Evolutionary conservation across 306 rosid species (phyloP).

Genomic region (Boehmeria nivea): DNA sequence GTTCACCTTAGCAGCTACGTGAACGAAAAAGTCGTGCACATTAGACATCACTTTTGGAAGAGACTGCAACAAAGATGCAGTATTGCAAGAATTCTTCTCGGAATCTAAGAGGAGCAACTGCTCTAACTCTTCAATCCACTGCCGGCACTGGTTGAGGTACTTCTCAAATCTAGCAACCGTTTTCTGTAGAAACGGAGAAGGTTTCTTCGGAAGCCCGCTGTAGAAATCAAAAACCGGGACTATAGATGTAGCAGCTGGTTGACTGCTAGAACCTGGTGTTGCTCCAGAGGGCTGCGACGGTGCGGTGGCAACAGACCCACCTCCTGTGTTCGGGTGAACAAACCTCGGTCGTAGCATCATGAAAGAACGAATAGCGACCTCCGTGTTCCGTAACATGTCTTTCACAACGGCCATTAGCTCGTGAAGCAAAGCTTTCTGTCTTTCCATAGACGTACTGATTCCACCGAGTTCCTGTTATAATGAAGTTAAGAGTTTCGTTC

Average conservation of each 20-base stretch:
- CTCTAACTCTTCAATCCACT: slow-evolving; percentile 95
- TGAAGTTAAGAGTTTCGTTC: slow-evolving; percentile 17
- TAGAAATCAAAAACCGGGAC: slow-evolving; percentile 89
- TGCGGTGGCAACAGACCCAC: slow-evolving; percentile 60
- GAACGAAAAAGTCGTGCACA: slow-evolving; percentile 91
- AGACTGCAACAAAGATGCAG: slow-evolving; percentile 66
- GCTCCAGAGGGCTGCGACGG: slow-evolving; percentile 64
- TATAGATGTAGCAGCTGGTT: slow-evolving; percentile 51
- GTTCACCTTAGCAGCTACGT: slow-evolving; percentile 88
- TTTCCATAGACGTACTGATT: slow-evolving; percentile 75
- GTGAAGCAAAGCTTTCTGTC: slow-evolving; percentile 64
- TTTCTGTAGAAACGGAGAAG: slow-evolving; percentile 84
- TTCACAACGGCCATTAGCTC: slow-evolving; percentile 70
- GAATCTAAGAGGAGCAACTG: slow-evolving; percentile 68
- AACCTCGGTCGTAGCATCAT: slow-evolving; percentile 86
- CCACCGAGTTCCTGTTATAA: slow-evolving; percentile 86
- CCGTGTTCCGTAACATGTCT: slow-evolving; percentile 80
- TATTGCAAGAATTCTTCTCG: slow-evolving; percentile 51
- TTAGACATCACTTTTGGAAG: slow-evolving; percentile 95
- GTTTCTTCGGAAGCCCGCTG: slow-evolving; percentile 88
- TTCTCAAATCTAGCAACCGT: slow-evolving; percentile 87
- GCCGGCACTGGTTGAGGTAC: slow-evolving; percentile 72
- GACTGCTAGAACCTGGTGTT: slow-evolving; percentile 45
- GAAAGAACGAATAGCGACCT: slow-evolving; percentile 92
- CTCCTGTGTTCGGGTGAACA: slow-evolving; percentile 60